Base-by-base conservation (phyloP, 176 grass and related monocot species). In the Triticum turgidum region DNA sequence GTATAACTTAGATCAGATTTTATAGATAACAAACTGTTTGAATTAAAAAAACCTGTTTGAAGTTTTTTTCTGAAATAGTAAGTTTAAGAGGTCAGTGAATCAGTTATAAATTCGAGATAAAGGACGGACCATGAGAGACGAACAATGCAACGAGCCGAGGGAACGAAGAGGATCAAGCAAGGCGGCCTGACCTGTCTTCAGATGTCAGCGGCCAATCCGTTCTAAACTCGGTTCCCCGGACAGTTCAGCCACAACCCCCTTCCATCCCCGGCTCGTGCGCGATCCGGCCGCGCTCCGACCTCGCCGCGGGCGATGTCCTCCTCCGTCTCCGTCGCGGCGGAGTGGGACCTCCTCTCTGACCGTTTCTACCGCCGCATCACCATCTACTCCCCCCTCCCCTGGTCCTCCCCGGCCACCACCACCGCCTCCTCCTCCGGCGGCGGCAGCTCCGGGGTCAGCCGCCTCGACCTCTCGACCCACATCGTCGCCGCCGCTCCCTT, bases 291-390 rank as follows among this genome's bases (percentile, higher is more conserved):
- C 70, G 77, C 70, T 82, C 64, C 14, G 22, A 22, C 71, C 51
- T 72, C 47, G 52, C 79, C 74, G 89, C 58, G 59, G 85, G 76
- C 69, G 75, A 95, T 98, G 91, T 93, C 93, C 85, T 89, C 95
- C 73, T 83, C 96, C 45, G 86, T 95, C 65, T 90, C 96, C 79
- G 92, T 98, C 71, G 96, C 96, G 37, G 96, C 93, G 88, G 96
- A 98, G 91, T 98, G 96, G 96, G 91, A 95, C 75, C 90, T 92
- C 71, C 93, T 98, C 86, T 90, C 93, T 63, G 92, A 95, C 56
- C 96, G 93, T 34, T 95, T 92, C 88, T 98, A 94, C 91, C 90
- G 90, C 70, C 90, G 93, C 47, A 29, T 87, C 81, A 81, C 85
- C 38, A 22, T 91, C 61, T 91, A 91, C 85, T 87, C 89, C 34